Evolutionary conservation across 495 filamentous ascomycete genomes (phyloP).

Genomic region (Xylaria flabelliformis): DNA sequence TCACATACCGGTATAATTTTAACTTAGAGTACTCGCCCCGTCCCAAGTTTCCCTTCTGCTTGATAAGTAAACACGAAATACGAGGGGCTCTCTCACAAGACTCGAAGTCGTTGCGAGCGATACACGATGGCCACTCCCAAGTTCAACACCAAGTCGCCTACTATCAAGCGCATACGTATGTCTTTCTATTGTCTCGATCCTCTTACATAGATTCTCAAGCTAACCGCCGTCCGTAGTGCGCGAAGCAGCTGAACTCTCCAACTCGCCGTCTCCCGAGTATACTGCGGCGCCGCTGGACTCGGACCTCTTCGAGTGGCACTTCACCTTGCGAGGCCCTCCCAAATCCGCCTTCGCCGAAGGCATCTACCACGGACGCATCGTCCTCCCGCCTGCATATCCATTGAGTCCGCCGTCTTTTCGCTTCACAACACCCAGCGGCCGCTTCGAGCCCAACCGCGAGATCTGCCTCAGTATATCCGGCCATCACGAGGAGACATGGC

Average conservation of each 20-base stretch:
- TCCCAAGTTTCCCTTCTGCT: neutral
- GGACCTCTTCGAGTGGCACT: conserved; percentile 99
- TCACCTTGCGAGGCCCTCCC: conserved; percentile 92
- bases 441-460: conserved; percentile 96
- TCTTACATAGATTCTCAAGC: conserved; percentile 32
- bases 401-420: conserved; percentile 90
- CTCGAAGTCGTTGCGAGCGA: conserved; percentile 7
- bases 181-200: conserved; percentile 13
- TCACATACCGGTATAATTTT: neutral
- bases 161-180: conserved; percentile 78
- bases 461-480: conserved; percentile 93
- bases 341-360: conserved; percentile 76
- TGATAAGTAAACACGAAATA: neutral
- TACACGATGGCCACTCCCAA: conserved; percentile 47
- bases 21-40: neutral
- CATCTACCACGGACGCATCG: conserved; percentile 95
- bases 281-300: conserved; percentile 80
- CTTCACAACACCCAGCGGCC: conserved; percentile 88
- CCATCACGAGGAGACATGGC: conserved; percentile 98
- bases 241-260: conserved; percentile 84
- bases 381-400: conserved; percentile 86
- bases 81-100: neutral
- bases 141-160: conserved; percentile 80
- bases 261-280: conserved; percentile 79
- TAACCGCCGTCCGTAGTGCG: conserved; percentile 61